Evolutionary conservation across 495 filamentous ascomycete genomes (phyloP).

Genomic region (Annulohypoxylon maeteangense): DNA sequence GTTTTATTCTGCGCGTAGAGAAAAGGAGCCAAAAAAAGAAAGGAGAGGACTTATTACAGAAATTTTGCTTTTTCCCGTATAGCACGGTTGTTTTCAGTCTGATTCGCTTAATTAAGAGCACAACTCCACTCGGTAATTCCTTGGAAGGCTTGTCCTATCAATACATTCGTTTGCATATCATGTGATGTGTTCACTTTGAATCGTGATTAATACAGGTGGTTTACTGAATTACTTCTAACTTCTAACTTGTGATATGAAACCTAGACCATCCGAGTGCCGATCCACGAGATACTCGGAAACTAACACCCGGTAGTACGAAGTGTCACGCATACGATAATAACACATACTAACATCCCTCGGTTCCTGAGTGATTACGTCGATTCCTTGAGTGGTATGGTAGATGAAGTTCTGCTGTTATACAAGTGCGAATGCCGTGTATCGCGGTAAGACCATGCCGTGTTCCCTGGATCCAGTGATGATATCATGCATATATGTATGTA

Average conservation of each 20-base stretch:
- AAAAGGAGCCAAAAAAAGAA: slow-evolving; percentile 9
- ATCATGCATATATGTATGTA: not conserved
- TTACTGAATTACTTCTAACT: not conserved
- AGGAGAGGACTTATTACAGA: not conserved
- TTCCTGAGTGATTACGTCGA: not conserved
- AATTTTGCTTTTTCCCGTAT: slow-evolving; percentile 4
- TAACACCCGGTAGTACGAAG: not conserved
- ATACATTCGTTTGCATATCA: not conserved
- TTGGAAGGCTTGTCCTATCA: not conserved
- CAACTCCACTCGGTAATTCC: slow-evolving; percentile 18
- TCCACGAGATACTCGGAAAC: not conserved
- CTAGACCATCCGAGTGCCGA: not conserved
- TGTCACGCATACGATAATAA: not conserved
- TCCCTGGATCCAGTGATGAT: not conserved
- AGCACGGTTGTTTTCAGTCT: slow-evolving; percentile 1
- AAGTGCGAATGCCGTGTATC: not conserved
- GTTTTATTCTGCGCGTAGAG: slow-evolving; percentile 1
- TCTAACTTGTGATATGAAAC: not conserved
- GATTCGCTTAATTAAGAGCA: slow-evolving; percentile 10
- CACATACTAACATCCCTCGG: not conserved
- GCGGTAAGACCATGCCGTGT: not conserved
- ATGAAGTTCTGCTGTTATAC: not conserved
- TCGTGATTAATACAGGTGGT: not conserved
- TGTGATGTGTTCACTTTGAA: not conserved
- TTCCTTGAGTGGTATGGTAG: not conserved